A percentile compares a stretch with the other conserved stretches of the same genome.
phyloP scores from a whole-genome alignment of 2,329 filamentous ascomycete species.

The Exophiala aquamarina region DNA sequence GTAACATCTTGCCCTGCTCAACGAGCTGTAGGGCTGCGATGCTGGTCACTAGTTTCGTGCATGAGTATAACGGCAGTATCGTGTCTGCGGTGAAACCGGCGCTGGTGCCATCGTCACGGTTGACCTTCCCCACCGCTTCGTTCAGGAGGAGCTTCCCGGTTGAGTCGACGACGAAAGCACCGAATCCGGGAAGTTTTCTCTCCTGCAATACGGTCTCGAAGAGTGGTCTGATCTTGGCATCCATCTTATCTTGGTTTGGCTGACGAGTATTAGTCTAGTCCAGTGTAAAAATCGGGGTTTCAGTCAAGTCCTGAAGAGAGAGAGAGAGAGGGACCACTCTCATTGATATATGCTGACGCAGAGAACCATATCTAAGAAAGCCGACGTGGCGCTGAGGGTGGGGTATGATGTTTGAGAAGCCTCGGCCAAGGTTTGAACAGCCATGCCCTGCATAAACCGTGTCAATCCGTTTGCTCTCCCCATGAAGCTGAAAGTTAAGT shows the following conservation, averaged over 20 bases:
- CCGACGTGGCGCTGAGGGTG: too few species aligned
- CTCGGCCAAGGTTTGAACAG: too few species aligned
- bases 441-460: too few species aligned
- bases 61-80: conserved; percentile 18
- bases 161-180: conserved; percentile 18
- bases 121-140: conserved; percentile 17
- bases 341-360: too few species aligned
- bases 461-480: too few species aligned
- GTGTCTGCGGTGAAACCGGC: conserved; percentile 20
- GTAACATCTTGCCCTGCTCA: conserved; percentile 24
- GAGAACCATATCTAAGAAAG: too few species aligned
- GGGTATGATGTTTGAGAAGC: too few species aligned
- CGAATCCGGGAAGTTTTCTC: conserved; percentile 21
- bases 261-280: too few species aligned
- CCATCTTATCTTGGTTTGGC: conserved; percentile 6
- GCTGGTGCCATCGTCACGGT: conserved; percentile 15
- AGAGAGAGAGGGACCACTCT: too few species aligned
- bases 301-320: too few species aligned
- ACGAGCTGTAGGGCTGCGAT: conserved; percentile 24
- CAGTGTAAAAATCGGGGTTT: too few species aligned
- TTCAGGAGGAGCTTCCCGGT: conserved; percentile 22
- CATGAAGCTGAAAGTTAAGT: too few species aligned
- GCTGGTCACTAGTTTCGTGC: conserved; percentile 24
- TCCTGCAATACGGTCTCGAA: conserved; percentile 24
- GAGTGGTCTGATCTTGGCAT: conserved; percentile 17